Base-by-base conservation (phyloP, 2,329 filamentous ascomycete species). In the Aspergillus fijiensis region DNA sequence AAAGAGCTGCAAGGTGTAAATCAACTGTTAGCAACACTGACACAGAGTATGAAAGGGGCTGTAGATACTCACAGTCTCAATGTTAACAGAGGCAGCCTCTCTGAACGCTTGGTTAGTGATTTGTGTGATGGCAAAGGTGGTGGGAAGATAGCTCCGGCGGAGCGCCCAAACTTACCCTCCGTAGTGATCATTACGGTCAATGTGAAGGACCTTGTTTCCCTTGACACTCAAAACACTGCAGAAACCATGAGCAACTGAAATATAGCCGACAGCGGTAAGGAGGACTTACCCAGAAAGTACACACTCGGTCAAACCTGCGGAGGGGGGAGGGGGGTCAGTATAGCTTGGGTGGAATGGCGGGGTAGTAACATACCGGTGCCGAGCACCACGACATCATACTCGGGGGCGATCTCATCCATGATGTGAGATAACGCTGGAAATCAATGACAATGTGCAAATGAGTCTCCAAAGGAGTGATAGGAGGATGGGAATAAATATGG, bases 301-400 rank as follows among this genome's bases (percentile, higher is more conserved):
- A 82, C 95, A 99, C 87, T 99, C 95, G 66, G 94, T 98, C 85
- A 99, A 81, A 76, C 95, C 94, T 96, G 72, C 50, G 61, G 61
- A 60, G 61, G 61, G 66, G 7, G 27, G 27, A 29, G 27, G 27
- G 69, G 62, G 48, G 72, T 77, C 64, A 74, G 72, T 66, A 51
- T 60, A 64, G 60, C 66, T 64, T 61, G 63, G 60, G 60, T 64
- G 67, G 68, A 68, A 66, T 70, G 72, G 72, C 73, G 74, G 77
- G 74, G 68, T 69, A 80, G 51, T 42, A 45, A 66, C 63, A 58
- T 84, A 96, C 92, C 93, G 78, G 95, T 99, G 85, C 95, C 95
- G 77, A 99, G 87, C 77, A 99, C 95, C 77, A 99, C 88, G 79
- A 97, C 91, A 86, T 99, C 95, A 86, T 99, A 99, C 81, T 97